A percentile compares a stretch with the other conserved stretches of the same genome.
Conservation (phyloP, 2,329 filamentous ascomycete species). For the Fusarium protoensiforme region DNA sequence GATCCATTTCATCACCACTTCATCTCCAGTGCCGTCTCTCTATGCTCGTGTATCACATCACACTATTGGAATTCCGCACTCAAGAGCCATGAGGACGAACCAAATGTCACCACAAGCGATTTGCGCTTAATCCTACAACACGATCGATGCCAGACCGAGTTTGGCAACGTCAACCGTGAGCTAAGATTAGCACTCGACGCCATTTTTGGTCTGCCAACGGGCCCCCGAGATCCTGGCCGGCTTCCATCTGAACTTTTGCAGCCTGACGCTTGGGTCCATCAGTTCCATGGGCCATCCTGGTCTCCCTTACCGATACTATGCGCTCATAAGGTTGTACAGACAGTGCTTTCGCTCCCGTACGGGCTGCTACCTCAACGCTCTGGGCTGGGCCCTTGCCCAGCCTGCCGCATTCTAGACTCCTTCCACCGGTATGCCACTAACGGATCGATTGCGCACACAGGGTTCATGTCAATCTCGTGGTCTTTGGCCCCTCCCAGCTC, state of each 20-base stretch:
- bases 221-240: slow-evolving; percentile 18
- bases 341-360: slow-evolving; percentile 34
- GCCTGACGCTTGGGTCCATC: slow-evolving; percentile 22
- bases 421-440: slow-evolving; percentile 28
- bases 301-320: slow-evolving; percentile 25
- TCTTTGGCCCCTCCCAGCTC: slow-evolving; percentile 30
- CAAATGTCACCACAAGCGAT: slow-evolving; percentile 9
- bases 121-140: slow-evolving; percentile 3
- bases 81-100: slow-evolving; percentile 1
- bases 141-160: slow-evolving; percentile 9
- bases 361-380: slow-evolving; percentile 29
- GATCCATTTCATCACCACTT: background rate
- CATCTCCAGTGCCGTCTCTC: background rate
- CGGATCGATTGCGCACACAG: slow-evolving; percentile 15
- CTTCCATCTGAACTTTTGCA: slow-evolving; percentile 29
- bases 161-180: slow-evolving; percentile 3
- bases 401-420: slow-evolving; percentile 31
- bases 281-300: slow-evolving; percentile 6
- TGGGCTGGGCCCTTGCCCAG: slow-evolving; percentile 30
- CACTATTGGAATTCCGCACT: slow-evolving; percentile 20
- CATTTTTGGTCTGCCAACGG: slow-evolving; percentile 1
- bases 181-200: slow-evolving; percentile 13
- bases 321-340: slow-evolving; percentile 12
- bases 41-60: background rate
- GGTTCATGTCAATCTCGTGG: slow-evolving; percentile 29